Percentiles rank a stretch among this genome's conserved stretches.
phyloP scores from a whole-genome alignment of 108 stramenopile species.

The Aurantiochytrium sp. region DNA sequence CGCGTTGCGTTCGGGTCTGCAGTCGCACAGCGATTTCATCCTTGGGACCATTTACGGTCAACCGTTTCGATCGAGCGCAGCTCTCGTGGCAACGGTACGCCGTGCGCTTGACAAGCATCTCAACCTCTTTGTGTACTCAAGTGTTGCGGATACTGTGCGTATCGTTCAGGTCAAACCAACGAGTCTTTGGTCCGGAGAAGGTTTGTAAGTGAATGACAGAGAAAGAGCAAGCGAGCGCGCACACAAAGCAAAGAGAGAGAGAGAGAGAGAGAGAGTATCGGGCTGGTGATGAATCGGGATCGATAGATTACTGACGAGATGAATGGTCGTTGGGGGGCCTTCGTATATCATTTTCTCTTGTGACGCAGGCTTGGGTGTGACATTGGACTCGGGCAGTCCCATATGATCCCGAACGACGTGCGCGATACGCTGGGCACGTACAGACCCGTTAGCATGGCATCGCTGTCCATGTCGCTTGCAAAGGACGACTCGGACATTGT shows the following conservation, averaged over 20 bases:
- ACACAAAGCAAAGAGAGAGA: too few species aligned
- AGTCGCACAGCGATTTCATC: neutral
- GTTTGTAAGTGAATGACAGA: neutral
- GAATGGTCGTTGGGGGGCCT: too few species aligned
- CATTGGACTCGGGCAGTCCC: neutral
- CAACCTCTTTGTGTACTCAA: neutral
- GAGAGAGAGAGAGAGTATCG: too few species aligned
- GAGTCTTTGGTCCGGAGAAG: neutral
- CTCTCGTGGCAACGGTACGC: neutral
- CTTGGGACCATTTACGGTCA: neutral
- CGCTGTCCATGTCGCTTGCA: neutral
- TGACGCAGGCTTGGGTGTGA: neutral
- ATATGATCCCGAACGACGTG: neutral
- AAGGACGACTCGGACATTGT: neutral
- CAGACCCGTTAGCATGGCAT: neutral
- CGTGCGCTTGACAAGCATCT: neutral
- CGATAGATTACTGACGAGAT: too few species aligned
- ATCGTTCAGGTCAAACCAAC: neutral
- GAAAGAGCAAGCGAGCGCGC: neutral
- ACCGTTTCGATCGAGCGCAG: neutral
- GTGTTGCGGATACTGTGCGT: neutral
- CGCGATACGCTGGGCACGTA: neutral
- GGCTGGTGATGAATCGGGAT: too few species aligned
- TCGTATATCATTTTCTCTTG: neutral
- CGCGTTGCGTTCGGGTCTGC: neutral